Conservation (phyloP, 495 filamentous ascomycete genomes). For the Stereocaulon alpinum region DNA sequence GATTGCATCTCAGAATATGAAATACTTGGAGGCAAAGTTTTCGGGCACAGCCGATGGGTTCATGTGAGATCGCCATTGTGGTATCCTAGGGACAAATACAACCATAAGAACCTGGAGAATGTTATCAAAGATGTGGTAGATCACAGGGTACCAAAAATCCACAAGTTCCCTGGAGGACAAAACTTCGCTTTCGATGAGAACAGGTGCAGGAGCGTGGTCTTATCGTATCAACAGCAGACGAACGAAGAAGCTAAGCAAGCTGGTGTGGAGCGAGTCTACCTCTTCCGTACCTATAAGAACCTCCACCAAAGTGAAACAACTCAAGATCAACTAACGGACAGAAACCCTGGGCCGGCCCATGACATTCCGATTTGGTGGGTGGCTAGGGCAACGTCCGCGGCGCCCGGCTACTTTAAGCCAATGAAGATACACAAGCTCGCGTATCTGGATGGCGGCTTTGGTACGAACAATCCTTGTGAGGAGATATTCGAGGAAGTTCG, state of each 20-base stretch:
- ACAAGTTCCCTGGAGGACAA: conserved; percentile 17
- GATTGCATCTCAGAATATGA: conserved; percentile 41
- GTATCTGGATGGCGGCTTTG: conserved; percentile 24
- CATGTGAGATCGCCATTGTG: conserved; percentile 16
- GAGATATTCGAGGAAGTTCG: conserved; percentile 23
- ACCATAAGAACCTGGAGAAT: conserved; percentile 13
- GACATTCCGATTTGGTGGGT: conserved; percentile 39
- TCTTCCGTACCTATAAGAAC: conserved; percentile 20
- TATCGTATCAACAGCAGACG: conserved; percentile 13
- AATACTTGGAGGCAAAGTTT: conserved; percentile 35
- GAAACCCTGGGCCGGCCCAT: conserved; percentile 21
- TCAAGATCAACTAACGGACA: conserved; percentile 2
- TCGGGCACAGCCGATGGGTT: conserved; percentile 28
- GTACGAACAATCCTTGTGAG: conserved; percentile 27
- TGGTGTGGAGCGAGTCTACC: conserved; percentile 8
- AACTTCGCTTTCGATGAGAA: conserved; percentile 21
- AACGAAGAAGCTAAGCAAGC: not conserved
- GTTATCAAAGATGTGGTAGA: conserved; percentile 19
- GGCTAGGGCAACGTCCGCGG: conserved; percentile 43
- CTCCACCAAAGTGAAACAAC: conserved; percentile 1
- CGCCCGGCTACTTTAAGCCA: conserved; percentile 40
- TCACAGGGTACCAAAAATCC: conserved; percentile 16
- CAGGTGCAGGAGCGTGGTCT: conserved; percentile 26
- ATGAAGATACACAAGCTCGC: conserved; percentile 18
- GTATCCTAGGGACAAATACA: conserved; percentile 20